Evolutionary conservation across 768 basidiomycete genomes (phyloP), one percentile per base, ranked within the genome.

Genomic region (Omphalotus guepiniiformis): DNA sequence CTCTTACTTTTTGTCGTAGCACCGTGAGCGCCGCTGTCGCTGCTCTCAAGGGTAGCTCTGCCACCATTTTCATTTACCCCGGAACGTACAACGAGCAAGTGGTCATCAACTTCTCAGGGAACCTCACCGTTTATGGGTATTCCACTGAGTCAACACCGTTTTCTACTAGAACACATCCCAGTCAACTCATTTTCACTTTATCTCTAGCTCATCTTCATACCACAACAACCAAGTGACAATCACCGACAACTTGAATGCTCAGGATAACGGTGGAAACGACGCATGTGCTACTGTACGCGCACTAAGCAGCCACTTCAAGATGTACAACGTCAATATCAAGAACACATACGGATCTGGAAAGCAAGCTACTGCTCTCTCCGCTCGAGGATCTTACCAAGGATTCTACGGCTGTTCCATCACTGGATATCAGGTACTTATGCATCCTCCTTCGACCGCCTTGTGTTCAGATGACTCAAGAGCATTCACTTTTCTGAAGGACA

Each of bases 41-140:
- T 3, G 55, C 62, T 4, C 52, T 63, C 18, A 52, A 51, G 18
- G 56, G 58, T 6, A 47, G 38, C 3, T n/a, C 53, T 12, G 55
- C 49, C 13, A 50, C 48, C 5, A 53, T 61, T 13, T 61, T 63
- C 43, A 54, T 63, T 12, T 63, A 52, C 37, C 55, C 60, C 13
- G 62, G 62, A 5, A 60, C 57, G 6, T 63, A 63, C 48, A 52
- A 55, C 3, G 62, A 63, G 35, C 62, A 63, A 45, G 62, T 63
- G n/a, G 44, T 43, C 37, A 56, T 63, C 25, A 51, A 49, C 16
- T 53, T 56, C 18, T 40, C 53, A 2, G 48, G 48, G 15, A 7
- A 16, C 40, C 42, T 63, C 23, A 59, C 55, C 1, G 57, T 63
- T 4, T 54, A 56, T 35, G 59, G 61, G 9, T 58, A 60, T 18